Base-by-base conservation (phyloP, 2,329 filamentous ascomycete species). In the Verticillium dahliae region DNA sequence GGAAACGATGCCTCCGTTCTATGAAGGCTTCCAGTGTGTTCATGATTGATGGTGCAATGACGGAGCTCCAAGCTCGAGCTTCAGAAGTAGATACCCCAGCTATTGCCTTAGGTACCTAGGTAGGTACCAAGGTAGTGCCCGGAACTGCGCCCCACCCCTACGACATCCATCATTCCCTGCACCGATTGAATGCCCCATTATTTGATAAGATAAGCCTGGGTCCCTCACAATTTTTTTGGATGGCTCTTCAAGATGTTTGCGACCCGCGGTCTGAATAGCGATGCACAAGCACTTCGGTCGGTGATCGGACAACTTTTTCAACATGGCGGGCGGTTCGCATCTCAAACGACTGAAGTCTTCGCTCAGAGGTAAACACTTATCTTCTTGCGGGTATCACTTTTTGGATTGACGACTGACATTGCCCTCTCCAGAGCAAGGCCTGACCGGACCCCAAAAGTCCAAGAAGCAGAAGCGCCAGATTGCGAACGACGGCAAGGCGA, bases 331-430 rank as follows among this genome's bases (percentile, higher is more conserved):
- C 11, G 58, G 93, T 65, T 99, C 96, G 13, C 96, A 99, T 80
- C 84, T 99, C 62, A 99, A 98, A 78, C 90, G 93, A 76, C 85
- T 99, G 55, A 99, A 98, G 78, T 85, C 91, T 67, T 97, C 93
- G 10, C 83, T 99, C 56, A 85, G 88, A 65, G 45, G 45, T 52
- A 52, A 22, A 52, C 4, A 4, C 27, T 31, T 31, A 3, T 4
- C 18, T 13, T 37, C 9, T 11, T 10, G 7, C n/a, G 13, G 13
- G 2, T 10, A 7, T 27, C 1, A 18, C 9, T 22, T 11, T 11
- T 27, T 22, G 6, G 18, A 22, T 9, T 6, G 7, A 4, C 39
- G 39, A 52, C 45, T 52, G 4, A 52, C 45, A 52, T 10, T 22
- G 13, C 18, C 18, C 45, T 18, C 9, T 27, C 45, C 13, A 52